Evolutionary conservation across 129 eudicot genomes (phyloP).

Genomic region (carrot (Daucus carota)): DNA sequence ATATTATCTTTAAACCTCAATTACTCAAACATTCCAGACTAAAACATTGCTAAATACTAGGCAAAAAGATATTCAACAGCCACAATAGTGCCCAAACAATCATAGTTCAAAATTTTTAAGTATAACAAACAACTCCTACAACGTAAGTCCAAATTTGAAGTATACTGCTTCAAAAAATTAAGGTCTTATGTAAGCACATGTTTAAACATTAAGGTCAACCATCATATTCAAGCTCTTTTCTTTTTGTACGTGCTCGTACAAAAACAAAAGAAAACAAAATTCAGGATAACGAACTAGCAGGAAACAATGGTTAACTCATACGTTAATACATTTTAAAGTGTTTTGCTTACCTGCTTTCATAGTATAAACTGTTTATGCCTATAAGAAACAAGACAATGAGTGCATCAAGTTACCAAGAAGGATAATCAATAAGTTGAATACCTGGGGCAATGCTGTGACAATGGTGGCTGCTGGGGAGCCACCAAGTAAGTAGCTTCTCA

Average conservation of each 20-base stretch:
- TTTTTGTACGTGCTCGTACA: background rate
- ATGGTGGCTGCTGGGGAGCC: background rate
- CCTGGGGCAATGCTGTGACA: background rate
- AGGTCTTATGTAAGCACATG: no score
- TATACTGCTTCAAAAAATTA: background rate
- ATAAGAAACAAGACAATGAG: no score
- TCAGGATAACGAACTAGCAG: background rate
- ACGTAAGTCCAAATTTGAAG: background rate
- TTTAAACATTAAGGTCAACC: background rate
- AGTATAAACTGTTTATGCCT: no score
- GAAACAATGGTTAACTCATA: background rate
- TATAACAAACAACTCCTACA: no score
- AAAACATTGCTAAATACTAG: background rate
- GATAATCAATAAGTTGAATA: no score
- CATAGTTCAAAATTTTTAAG: background rate
- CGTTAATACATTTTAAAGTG: background rate
- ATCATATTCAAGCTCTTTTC: no score
- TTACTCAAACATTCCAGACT: background rate
- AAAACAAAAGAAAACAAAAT: background rate
- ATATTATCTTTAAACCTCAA: no score
- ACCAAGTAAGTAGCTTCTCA: background rate
- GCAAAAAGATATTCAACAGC: background rate
- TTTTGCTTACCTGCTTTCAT: background rate
- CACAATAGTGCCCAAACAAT: background rate
- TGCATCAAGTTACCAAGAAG: no score